A percentile compares a stretch with the other conserved stretches of the same genome.
These are phyloP conservation scores for Pseudogymnoascus sp. DNA, from an alignment of 2,329 filamentous ascomycete genomes.

Conservation along the genomic window DNA sequence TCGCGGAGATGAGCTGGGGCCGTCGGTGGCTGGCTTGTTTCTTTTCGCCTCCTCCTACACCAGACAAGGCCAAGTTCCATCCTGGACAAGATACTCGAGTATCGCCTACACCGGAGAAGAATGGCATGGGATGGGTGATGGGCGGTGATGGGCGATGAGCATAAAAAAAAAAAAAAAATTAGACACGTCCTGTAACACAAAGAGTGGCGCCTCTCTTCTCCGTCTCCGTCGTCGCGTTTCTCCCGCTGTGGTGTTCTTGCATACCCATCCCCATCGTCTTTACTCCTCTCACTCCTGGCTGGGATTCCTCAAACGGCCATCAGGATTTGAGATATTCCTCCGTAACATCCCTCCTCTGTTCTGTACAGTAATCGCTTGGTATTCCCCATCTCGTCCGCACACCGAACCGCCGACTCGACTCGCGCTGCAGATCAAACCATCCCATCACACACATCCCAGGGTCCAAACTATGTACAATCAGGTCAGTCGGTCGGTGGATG, in stretches of 20 bases:
- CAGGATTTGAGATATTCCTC: no score
- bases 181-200: background rate
- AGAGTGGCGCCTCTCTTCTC: background rate
- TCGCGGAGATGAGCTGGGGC: background rate
- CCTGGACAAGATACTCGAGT: no score
- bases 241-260: background rate
- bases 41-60: background rate
- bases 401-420: background rate
- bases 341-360: no score
- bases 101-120: background rate
- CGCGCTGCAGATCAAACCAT: background rate
- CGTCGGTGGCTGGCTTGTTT: background rate
- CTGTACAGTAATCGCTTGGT: no score
- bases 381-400: no score
- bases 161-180: background rate
- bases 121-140: no score
- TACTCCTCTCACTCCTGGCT: no score
- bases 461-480: no score
- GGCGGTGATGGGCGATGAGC: no score
- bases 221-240: background rate
- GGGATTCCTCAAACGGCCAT: background rate
- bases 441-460: no score
- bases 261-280: background rate
- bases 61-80: no score
- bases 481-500: no score